A percentile compares a stretch with the other conserved stretches of the same genome.
Evolutionary conservation across 306 rosid species (phyloP).

Genomic region (Citrullus amarus): DNA sequence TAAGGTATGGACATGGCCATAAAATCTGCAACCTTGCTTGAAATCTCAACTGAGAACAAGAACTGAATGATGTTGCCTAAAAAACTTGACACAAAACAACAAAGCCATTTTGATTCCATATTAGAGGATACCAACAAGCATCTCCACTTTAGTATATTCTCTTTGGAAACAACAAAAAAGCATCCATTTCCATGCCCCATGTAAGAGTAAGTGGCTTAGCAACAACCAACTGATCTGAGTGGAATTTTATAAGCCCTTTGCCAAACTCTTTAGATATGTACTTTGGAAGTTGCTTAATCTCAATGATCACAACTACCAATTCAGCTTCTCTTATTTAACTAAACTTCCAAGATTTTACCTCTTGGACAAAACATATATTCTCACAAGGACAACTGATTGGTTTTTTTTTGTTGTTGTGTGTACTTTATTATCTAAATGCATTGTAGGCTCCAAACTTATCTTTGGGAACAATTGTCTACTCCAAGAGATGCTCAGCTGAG

Average conservation of each 20-base stretch:
- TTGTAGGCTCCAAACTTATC: conserved; percentile 2
- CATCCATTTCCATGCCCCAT: not conserved
- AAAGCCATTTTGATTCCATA: not conserved
- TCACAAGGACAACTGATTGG: not conserved
- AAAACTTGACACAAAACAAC: conserved; percentile 4
- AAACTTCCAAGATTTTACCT: not conserved
- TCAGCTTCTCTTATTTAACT: not conserved
- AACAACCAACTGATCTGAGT: not conserved
- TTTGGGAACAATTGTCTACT: conserved; percentile 4
- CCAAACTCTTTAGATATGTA: not conserved
- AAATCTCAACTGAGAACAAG: not conserved
- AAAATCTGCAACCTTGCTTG: not conserved
- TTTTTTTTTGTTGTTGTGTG: not conserved
- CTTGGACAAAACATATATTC: not conserved
- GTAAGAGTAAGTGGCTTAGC: not conserved
- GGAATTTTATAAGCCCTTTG: not conserved
- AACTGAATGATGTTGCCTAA: not conserved
- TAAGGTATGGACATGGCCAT: not conserved
- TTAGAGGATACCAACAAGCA: not conserved
- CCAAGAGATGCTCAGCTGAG: conserved; percentile 11
- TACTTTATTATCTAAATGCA: conserved; percentile 4
- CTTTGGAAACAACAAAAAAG: not conserved
- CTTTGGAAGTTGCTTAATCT: not conserved
- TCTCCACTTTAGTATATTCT: not conserved
- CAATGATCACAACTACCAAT: conserved; percentile 3